phyloP scores from a whole-genome alignment of 345 rosid genomes.

The Gossypioides kirkii region DNA sequence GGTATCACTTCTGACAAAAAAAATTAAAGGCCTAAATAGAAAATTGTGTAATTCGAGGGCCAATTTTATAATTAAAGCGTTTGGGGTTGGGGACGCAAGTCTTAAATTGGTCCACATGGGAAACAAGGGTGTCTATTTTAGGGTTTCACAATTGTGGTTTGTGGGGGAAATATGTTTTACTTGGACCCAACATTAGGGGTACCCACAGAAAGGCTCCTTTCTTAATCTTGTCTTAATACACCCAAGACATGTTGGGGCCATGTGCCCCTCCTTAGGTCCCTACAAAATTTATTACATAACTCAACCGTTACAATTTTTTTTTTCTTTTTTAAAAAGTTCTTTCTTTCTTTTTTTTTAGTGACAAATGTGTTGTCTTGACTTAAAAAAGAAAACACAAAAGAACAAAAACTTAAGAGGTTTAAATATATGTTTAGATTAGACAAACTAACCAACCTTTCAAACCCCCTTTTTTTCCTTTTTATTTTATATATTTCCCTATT shows the following conservation, averaged over 20 bases:
- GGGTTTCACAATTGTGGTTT: constrained; percentile 40
- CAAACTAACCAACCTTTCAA: constrained; percentile 1
- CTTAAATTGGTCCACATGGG: constrained; percentile 77
- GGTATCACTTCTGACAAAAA: no score
- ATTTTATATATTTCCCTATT: neutral
- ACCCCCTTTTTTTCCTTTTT: neutral
- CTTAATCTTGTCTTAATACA: constrained; percentile 67
- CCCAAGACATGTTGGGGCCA: constrained; percentile 65
- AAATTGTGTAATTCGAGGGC: no score
- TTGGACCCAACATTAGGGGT: constrained; percentile 50
- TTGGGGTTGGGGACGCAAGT: constrained; percentile 50
- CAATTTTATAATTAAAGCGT: no score
- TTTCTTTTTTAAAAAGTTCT: neutral
- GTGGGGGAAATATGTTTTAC: constrained; percentile 63
- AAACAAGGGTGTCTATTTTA: constrained; percentile 66
- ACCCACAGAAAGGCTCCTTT: constrained; percentile 39
- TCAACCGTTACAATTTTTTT: constrained; percentile 14
- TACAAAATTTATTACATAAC: constrained; percentile 11
- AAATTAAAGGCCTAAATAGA: no score
- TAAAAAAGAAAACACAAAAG: neutral
- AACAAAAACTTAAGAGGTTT: neutral
- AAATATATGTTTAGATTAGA: constrained; percentile 5
- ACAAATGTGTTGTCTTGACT: constrained; percentile 9
- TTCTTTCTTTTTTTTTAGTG: neutral
- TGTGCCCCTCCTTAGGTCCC: constrained; percentile 37